Base-by-base conservation (phyloP, 2,329 filamentous ascomycete species). In the Xylaria polymorpha region DNA sequence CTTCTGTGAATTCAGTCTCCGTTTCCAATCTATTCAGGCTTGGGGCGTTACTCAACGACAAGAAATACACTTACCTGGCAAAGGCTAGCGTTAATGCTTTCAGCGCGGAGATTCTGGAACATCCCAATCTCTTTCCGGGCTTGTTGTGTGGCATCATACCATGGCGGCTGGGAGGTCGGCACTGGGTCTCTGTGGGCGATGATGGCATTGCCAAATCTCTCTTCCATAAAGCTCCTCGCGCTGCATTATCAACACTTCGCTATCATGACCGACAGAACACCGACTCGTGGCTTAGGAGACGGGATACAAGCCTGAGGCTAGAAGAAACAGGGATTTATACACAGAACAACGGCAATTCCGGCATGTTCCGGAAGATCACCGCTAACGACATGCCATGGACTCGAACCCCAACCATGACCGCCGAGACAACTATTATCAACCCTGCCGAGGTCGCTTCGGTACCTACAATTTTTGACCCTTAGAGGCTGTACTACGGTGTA, bases 101-200 rank as follows among this genome's bases (percentile, higher is more conserved):
- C 74, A 93, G 97, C 74, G 91, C 92, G 0, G 96, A 99, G 81
- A 90, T 97, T 74, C 85, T 97, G 77, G 94, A 98, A 79, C 94
- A 98, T 75, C 94, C 96, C 0, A 97, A 96, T 85, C 85, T 98
- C 1, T 98, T 97, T 81, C 91, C 93, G 0, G 92, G 92, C 4
- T 85, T 98, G 74, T 85, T 98, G 74, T 87, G 89, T 3, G 87
- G 87, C 0, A 88, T 98, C 1, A 93, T 97, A 10, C 88, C 90
- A 0, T 88, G 91, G 4, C 88, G 91, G 68, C 81, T 97, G 3
- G 94, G 94, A 0, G 86, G 90, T 1, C 86, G 86, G 63, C 75
- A 75, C 8, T 80, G 73, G 69, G 71, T 77, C 4, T 71, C 71
- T 4, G 76, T 79, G 35, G 61, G 64, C 46, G 20, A 70, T n/a